A percentile compares a stretch with the other conserved stretches of the same genome.
Conservation (phyloP, 1,139 yeast genomes). For the Scheffersomyces illinoinensis region DNA sequence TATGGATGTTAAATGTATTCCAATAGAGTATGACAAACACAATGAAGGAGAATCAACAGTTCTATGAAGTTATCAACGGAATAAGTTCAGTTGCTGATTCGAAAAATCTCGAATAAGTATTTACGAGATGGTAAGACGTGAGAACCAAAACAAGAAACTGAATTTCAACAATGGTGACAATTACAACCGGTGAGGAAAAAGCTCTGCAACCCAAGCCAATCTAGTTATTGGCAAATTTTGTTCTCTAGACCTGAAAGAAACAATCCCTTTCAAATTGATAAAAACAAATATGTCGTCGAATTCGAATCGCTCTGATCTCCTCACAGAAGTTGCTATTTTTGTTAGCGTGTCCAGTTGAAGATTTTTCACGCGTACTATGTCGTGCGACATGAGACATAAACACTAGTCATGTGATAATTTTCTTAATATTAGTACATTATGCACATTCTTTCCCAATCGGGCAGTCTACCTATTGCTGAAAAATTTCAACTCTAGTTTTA, state of each 20-base stretch:
- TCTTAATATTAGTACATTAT: not conserved
- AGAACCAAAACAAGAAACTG: not conserved
- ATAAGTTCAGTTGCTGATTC: not conserved
- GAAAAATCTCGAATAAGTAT: not conserved
- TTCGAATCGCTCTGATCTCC: not conserved
- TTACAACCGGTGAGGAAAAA: not conserved
- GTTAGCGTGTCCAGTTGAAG: slow-evolving; percentile 11
- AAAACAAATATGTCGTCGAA: not conserved
- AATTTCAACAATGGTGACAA: not conserved
- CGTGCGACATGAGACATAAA: not conserved
- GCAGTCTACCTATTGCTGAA: slow-evolving; percentile 13
- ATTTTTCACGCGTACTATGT: not conserved
- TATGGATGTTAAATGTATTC: not conserved
- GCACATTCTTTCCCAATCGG: slow-evolving; percentile 10
- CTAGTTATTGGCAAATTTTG: not conserved
- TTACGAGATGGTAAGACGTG: not conserved
- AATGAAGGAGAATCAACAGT: not conserved
- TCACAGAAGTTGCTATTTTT: not conserved
- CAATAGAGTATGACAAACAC: not conserved
- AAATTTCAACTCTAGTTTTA: not conserved
- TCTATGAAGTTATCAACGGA: no score
- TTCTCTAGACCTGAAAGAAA: not conserved
- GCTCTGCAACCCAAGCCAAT: not conserved
- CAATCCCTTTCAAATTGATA: not conserved
- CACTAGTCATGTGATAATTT: not conserved